These are phyloP conservation scores for Pilasporangium apinafurcum DNA, from an alignment of 352 stramenopile species.

Conservation along the genomic window DNA sequence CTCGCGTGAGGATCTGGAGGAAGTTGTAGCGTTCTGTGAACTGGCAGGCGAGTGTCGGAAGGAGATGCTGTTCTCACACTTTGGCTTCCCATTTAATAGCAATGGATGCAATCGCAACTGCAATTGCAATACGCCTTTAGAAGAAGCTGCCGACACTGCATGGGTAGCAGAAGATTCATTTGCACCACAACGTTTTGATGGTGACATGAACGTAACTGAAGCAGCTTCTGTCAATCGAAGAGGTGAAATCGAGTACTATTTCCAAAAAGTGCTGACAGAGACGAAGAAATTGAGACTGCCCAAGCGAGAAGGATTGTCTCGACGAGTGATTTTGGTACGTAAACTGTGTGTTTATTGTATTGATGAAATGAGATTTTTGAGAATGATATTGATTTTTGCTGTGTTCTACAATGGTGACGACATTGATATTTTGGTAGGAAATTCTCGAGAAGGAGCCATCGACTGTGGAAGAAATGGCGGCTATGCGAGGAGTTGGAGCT, in stretches of 20 bases:
- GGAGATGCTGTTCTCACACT: constrained; percentile 46
- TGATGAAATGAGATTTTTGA: background rate
- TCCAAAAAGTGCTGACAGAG: constrained; percentile 43
- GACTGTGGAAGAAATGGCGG: constrained; percentile 55
- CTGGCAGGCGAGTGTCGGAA: constrained; percentile 41
- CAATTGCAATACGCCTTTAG: constrained; percentile 39
- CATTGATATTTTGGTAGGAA: constrained; percentile 30
- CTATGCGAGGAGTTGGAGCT: constrained; percentile 42
- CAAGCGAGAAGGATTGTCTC: constrained; percentile 52
- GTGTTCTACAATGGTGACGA: too few relatives aligned
- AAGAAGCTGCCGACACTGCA: constrained; percentile 1
- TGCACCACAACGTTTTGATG: background rate
- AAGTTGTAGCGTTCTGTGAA: constrained; percentile 54
- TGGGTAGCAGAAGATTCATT: background rate
- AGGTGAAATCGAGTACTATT: constrained; percentile 47
- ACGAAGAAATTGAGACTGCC: constrained; percentile 29
- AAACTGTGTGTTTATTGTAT: background rate
- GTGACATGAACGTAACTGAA: background rate
- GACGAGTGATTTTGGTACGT: constrained; percentile 35
- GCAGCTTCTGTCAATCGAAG: constrained; percentile 2
- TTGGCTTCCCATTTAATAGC: constrained; percentile 37
- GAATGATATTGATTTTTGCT: background rate
- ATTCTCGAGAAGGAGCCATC: constrained; percentile 33
- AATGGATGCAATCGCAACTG: constrained; percentile 38
- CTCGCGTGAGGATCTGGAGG: constrained; percentile 33